Base-by-base conservation (phyloP, 495 filamentous ascomycete species). In the Recurvomyces mirabilis region DNA sequence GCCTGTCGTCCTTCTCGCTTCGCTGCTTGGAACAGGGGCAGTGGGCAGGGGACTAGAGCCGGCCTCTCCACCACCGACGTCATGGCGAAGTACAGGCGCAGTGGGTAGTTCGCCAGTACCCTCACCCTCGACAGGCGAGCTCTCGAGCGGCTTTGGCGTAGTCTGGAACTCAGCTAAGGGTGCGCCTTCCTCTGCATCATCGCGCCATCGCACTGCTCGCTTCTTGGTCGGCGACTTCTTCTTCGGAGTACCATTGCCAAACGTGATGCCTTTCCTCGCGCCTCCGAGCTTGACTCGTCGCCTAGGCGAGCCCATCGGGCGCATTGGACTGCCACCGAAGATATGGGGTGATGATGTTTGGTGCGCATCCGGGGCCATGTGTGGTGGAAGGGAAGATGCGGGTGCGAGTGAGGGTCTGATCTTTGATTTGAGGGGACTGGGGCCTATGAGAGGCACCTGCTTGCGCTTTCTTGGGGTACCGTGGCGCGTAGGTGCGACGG, bases 171-270 rank as follows among this genome's bases (percentile, higher is more conserved):
- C 89, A 41, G 84, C 84, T 22, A 95, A 65, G 20, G 42, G 43
- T 23, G 79, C 72, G 9, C 85, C 86, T 14, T 74, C 66, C 56
- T 95, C 74, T 39, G 82, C 82, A 53, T 96, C 91, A 57, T 98
- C 91, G 35, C 82, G 79, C 93, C 93, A 98, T 41, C 87, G 73
- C 12, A 98, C 91, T 28, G 73, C 75, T 53, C 84, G 70, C 67
- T 93, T 91, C 47, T 79, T 80, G 10, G 52, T 53, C 0, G 71
- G 68, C 22, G 77, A 65, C 57, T 74, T 82, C 66, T 91, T 91
- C 68, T 84, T 89, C 0, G 84, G 84, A 2, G 84, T 82, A 5
- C 46, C 82, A 6, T 37, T 38, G 10, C n/a, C 24, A 57, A 94
- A 93, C 22, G 78, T 73, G 35, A 93, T 73, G 11, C 77, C 75